Conservation (phyloP, 1,139 yeast species). For the Nakaseomyces delphensis region DNA sequence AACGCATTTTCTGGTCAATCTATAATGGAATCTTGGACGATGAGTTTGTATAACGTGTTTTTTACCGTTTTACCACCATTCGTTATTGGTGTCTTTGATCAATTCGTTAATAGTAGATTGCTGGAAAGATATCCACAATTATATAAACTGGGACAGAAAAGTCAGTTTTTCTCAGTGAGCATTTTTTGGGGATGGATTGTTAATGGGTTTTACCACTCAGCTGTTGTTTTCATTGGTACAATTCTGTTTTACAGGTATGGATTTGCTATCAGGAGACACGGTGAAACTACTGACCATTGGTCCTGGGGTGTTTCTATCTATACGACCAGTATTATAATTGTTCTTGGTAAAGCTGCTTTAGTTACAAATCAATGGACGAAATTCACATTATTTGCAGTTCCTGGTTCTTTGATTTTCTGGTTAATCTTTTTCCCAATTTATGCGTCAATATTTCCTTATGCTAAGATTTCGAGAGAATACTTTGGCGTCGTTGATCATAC, state of each 20-base stretch:
- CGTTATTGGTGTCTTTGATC: constrained; percentile 93
- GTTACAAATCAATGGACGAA: constrained; percentile 93
- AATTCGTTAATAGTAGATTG: constrained; percentile 83
- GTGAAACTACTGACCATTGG: constrained; percentile 84
- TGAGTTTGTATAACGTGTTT: constrained; percentile 90
- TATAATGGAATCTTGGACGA: constrained; percentile 94
- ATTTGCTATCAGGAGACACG: constrained; percentile 50
- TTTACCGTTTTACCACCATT: constrained; percentile 95
- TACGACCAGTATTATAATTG: constrained; percentile 81
- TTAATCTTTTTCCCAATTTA: constrained; percentile 78
- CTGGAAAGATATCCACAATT: constrained; percentile 88
- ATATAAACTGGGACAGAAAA: constrained; percentile 81
- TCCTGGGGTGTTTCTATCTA: constrained; percentile 88
- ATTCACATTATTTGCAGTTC: constrained; percentile 83
- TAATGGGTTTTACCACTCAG: constrained; percentile 93
- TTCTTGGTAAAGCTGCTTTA: constrained; percentile 89
- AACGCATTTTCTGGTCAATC: constrained; percentile 95
- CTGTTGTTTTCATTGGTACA: constrained; percentile 69
- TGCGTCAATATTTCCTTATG: constrained; percentile 74
- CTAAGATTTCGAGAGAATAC: constrained; percentile 77
- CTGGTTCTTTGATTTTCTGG: constrained; percentile 88
- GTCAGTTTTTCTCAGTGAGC: constrained; percentile 78
- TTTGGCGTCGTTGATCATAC: constrained; percentile 68
- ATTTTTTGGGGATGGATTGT: constrained; percentile 97
- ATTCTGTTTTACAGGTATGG: constrained; percentile 63